These are phyloP conservation scores for Hemileccinum impolitum DNA, from an alignment of 768 basidiomycete species.

Conservation along the genomic window DNA sequence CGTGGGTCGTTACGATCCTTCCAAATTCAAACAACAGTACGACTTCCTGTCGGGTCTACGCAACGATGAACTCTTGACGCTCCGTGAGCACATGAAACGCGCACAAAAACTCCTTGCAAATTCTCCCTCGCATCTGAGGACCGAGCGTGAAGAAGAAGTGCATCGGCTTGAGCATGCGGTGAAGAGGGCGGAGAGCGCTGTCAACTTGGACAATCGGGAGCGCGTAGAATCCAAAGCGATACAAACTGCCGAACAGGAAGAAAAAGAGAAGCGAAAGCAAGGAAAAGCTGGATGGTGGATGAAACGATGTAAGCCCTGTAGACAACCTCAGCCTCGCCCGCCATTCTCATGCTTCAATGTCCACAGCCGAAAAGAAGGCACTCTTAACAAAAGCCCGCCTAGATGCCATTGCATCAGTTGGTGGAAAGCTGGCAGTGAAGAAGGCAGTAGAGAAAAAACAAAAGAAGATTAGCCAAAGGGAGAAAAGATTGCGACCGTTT, in stretches of 20 bases:
- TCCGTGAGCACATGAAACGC: constrained; percentile 63
- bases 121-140: constrained; percentile 57
- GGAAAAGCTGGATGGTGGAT: constrained; percentile 87
- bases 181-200: constrained; percentile 71
- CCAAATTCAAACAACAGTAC: constrained; percentile 69
- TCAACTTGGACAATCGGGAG: constrained; percentile 69
- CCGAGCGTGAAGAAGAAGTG: constrained; percentile 66
- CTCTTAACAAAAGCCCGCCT: constrained; percentile 72
- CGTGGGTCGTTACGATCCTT: constrained; percentile 61
- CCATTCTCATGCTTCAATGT: constrained; percentile 2
- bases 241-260: constrained; percentile 40
- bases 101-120: constrained; percentile 62
- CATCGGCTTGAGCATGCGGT: constrained; percentile 66
- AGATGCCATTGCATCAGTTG: constrained; percentile 70
- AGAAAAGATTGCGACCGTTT: constrained; percentile 82
- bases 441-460: constrained; percentile 88
- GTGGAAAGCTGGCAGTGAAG: constrained; percentile 79
- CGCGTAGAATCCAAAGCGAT: constrained; percentile 71
- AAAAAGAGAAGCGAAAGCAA: constrained; percentile 55
- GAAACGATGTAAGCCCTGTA: constrained; percentile 62
- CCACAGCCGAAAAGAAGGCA: constrained; percentile 73
- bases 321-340: neutral
- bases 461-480: constrained; percentile 82
- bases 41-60: constrained; percentile 70
- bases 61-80: constrained; percentile 56